Conservation (phyloP, 2,329 filamentous ascomycete species). For the Aspergillus sp. region DNA sequence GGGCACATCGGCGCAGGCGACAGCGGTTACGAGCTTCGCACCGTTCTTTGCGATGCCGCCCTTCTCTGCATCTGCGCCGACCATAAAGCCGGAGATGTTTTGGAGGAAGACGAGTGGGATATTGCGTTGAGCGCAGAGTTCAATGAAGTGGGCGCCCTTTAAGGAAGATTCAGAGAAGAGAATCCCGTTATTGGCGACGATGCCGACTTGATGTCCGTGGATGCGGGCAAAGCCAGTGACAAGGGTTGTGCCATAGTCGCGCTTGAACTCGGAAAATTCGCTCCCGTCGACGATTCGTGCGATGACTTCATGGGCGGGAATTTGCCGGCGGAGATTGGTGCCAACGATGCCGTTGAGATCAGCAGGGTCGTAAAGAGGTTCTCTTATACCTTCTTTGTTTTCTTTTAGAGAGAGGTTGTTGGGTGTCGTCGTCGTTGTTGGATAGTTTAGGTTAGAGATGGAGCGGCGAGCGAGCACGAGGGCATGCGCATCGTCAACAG, state of each 20-base stretch:
- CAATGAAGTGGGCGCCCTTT: slow-evolving; percentile 96
- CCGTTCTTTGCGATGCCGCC: slow-evolving; percentile 98
- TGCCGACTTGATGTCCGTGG: slow-evolving; percentile 86
- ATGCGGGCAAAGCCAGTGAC: slow-evolving; percentile 90
- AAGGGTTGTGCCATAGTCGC: slow-evolving; percentile 81
- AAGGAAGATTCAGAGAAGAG: slow-evolving; percentile 84
- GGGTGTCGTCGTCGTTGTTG: slow-evolving; percentile 46
- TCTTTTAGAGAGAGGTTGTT: slow-evolving; percentile 18
- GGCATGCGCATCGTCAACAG: slow-evolving; percentile 90
- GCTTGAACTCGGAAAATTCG: slow-evolving; percentile 92
- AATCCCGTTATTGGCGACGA: slow-evolving; percentile 95
- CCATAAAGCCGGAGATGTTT: slow-evolving; percentile 98
- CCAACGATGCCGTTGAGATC: slow-evolving; percentile 88
- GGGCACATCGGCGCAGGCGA: slow-evolving; percentile 89
- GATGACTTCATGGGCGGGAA: slow-evolving; percentile 87
- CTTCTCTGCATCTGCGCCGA: slow-evolving; percentile 85
- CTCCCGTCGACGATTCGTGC: slow-evolving; percentile 89
- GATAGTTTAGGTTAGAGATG: slow-evolving; percentile 88
- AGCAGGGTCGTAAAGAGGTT: slow-evolving; percentile 75
- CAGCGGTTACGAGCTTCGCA: slow-evolving; percentile 92
- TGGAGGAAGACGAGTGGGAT: slow-evolving; percentile 92
- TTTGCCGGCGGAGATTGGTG: slow-evolving; percentile 81
- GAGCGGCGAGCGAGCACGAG: slow-evolving; percentile 80
- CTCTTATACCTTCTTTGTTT: slow-evolving; percentile 52
- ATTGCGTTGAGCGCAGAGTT: slow-evolving; percentile 85